A percentile compares a stretch with the other conserved stretches of the same genome.
These are phyloP conservation scores for Suaeda aralocaspica DNA, from an alignment of 148 eudicot species.

Conservation along the genomic window DNA sequence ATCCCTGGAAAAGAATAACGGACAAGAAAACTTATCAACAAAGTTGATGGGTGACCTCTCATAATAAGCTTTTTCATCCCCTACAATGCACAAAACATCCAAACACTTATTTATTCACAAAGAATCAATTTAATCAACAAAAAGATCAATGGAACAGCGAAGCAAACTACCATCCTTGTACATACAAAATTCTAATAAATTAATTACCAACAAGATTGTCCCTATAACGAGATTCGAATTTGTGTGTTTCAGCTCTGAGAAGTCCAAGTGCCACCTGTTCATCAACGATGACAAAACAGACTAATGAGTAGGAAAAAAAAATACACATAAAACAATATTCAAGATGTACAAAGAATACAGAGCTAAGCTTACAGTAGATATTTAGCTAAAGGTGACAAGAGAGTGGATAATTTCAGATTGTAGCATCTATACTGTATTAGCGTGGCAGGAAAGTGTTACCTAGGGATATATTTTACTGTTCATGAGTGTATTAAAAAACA, in stretches of 20 bases:
- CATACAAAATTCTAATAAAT: neutral
- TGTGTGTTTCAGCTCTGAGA: slow-evolving; percentile 75
- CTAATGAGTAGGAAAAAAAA: neutral
- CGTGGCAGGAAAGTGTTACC: no score
- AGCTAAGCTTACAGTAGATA: neutral
- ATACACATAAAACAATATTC: neutral
- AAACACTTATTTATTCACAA: neutral
- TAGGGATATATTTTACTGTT: no score
- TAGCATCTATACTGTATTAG: no score
- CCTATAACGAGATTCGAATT: slow-evolving; percentile 77
- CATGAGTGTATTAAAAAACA: no score
- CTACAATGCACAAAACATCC: slow-evolving; percentile 37
- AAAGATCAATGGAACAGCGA: neutral
- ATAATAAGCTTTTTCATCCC: slow-evolving; percentile 55
- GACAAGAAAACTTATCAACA: slow-evolving; percentile 81
- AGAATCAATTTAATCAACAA: neutral
- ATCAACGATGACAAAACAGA: slow-evolving; percentile 8
- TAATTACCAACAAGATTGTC: slow-evolving; percentile 75
- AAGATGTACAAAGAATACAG: neutral
- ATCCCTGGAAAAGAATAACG: slow-evolving; percentile 87
- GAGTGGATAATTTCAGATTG: neutral
- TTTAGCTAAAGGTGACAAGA: neutral
- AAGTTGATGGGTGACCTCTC: slow-evolving; percentile 84
- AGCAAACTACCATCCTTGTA: slow-evolving; percentile 3
- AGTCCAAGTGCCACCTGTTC: slow-evolving; percentile 67